A percentile compares a stretch with the other conserved stretches of the same genome.
Conservation (phyloP, 495 filamentous ascomycete genomes). For the Penicillium canariense region DNA sequence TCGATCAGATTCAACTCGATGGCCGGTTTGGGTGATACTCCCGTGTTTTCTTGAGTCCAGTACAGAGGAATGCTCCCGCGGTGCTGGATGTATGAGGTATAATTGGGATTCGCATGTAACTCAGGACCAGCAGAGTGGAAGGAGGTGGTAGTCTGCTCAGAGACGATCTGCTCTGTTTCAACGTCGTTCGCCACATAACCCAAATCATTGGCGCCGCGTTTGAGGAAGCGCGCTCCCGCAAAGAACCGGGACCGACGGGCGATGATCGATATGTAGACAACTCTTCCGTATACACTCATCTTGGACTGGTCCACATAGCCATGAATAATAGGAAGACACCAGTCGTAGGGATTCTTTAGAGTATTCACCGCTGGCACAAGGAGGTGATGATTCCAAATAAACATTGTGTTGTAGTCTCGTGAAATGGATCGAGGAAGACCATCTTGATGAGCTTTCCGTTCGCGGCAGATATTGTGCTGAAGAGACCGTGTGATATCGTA, state of each 20-base stretch:
- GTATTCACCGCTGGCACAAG: constrained; percentile 68
- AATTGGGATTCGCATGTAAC: constrained; percentile 83
- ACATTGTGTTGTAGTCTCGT: constrained; percentile 87
- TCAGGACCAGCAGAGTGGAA: constrained; percentile 89
- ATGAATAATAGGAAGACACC: constrained; percentile 95
- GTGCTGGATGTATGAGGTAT: constrained; percentile 96
- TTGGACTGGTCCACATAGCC: constrained; percentile 92
- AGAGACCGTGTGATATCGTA: constrained; percentile 93
- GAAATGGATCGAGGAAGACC: constrained; percentile 56
- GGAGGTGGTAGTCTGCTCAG: constrained; percentile 87
- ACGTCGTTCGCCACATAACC: constrained; percentile 98
- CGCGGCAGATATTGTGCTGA: constrained; percentile 86
- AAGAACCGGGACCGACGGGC: constrained; percentile 90
- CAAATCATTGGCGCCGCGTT: constrained; percentile 90
- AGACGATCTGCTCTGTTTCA: constrained; percentile 98
- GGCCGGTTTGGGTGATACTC: constrained; percentile 91
- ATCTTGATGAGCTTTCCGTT: constrained; percentile 64
- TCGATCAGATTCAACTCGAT: constrained; percentile 93
- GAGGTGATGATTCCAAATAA: constrained; percentile 94
- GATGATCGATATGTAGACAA: constrained; percentile 88
- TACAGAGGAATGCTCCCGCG: constrained; percentile 94
- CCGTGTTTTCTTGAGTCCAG: constrained; percentile 96
- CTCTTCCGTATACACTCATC: constrained; percentile 77
- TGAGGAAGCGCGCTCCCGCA: constrained; percentile 90
- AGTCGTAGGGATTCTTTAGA: constrained; percentile 82